Conservation (phyloP, 352 stramenopile species). For the Globisporangium cystogenes region DNA sequence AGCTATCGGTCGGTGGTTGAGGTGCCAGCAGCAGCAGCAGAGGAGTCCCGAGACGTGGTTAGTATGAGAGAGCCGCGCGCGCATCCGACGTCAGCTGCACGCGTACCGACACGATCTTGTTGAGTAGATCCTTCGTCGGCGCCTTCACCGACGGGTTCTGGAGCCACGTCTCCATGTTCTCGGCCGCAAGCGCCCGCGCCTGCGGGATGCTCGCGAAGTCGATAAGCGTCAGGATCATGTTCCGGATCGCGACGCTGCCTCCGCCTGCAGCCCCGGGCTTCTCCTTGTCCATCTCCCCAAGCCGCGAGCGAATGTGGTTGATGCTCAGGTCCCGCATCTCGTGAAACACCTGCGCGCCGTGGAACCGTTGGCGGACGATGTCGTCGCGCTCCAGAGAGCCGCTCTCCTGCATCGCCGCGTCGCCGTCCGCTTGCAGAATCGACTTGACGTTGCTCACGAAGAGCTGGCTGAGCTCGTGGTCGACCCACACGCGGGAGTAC, state of each 20-base stretch:
- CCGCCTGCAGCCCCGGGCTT: constrained; percentile 21
- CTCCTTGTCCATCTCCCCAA: constrained; percentile 70
- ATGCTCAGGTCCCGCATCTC: constrained; percentile 61
- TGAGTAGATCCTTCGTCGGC: constrained; percentile 64
- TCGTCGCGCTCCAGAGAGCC: constrained; percentile 7
- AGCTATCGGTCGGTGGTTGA: constrained; percentile 14
- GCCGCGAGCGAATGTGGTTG: constrained; percentile 59
- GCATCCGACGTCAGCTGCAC: background rate
- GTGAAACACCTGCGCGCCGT: constrained; percentile 28
- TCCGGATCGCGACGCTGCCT: constrained; percentile 51
- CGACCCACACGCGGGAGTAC: constrained; percentile 74
- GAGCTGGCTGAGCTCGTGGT: constrained; percentile 69
- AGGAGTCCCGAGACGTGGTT: background rate
- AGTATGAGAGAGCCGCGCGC: background rate
- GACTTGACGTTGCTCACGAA: constrained; percentile 84
- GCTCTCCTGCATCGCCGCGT: background rate
- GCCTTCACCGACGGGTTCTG: constrained; percentile 77
- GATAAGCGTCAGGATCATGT: constrained; percentile 70
- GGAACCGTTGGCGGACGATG: constrained; percentile 42
- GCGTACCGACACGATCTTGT: constrained; percentile 46
- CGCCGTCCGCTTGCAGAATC: constrained; percentile 24
- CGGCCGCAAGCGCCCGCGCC: constrained; percentile 54
- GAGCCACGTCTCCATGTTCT: constrained; percentile 75
- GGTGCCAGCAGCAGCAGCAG: background rate
- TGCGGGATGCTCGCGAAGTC: constrained; percentile 61